Percentiles rank a stretch among this genome's conserved stretches.
These are phyloP conservation scores for Stephania cephalantha DNA, from an alignment of 164 flowering plant genomes.

Conservation along the genomic window DNA sequence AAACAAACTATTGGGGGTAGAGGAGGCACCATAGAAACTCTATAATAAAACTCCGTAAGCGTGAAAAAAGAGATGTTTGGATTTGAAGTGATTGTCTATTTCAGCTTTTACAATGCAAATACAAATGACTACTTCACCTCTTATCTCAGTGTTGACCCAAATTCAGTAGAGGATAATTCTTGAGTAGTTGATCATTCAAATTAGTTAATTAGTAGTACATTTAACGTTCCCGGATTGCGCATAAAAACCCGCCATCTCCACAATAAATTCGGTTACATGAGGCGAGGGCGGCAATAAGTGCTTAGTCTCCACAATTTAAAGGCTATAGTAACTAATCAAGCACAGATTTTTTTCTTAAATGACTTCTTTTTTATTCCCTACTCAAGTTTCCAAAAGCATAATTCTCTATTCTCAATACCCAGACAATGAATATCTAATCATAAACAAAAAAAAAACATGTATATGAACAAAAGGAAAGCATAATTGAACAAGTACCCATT, in stretches of 20 bases:
- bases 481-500: conserved; percentile 16
- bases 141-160: not conserved
- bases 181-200: not conserved
- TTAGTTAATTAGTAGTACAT: not conserved
- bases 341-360: not conserved
- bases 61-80: not conserved
- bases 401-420: not conserved
- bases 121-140: not conserved
- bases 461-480: not conserved
- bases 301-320: not conserved
- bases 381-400: not conserved
- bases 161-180: not conserved
- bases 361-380: not conserved
- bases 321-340: not conserved
- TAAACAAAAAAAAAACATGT: not conserved
- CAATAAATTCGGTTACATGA: not conserved
- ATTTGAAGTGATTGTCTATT: not conserved
- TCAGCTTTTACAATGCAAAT: not conserved
- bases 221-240: not conserved
- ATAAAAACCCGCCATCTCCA: not conserved
- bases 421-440: not conserved
- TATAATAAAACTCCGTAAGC: not conserved
- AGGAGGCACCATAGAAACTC: not conserved
- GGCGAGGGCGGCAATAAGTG: not conserved
- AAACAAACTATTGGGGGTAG: not conserved